These are phyloP conservation scores for Botrytis aclada DNA, from an alignment of 2,329 filamentous ascomycete genomes.

Conservation along the genomic window DNA sequence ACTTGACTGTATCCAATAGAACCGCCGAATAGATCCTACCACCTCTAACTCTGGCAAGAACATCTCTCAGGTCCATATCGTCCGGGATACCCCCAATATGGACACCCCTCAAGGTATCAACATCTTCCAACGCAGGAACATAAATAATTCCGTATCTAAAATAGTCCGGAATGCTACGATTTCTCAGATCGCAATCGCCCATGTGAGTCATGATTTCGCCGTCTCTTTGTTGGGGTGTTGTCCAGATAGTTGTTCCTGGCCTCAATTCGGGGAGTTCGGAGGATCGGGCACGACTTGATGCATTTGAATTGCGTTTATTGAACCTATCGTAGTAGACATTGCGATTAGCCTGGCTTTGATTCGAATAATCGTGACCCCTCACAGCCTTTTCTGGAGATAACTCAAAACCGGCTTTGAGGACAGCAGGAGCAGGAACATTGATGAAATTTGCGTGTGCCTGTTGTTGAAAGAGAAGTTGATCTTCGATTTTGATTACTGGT, in stretches of 20 bases:
- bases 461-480: constrained; percentile 13
- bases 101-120: constrained; percentile 28
- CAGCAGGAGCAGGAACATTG: constrained; percentile 23
- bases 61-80: constrained; percentile 27
- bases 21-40: constrained; percentile 27
- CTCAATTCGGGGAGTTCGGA: neutral
- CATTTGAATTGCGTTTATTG: neutral
- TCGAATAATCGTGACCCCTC: constrained; percentile 26
- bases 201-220: neutral
- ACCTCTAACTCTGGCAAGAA: constrained; percentile 30
- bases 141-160: constrained; percentile 32
- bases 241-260: neutral
- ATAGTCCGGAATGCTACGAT: constrained; percentile 23
- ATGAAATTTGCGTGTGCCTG: constrained; percentile 22
- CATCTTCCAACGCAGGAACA: constrained; percentile 23
- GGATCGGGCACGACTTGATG: neutral
- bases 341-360: neutral
- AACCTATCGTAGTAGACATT: neutral
- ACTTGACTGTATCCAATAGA: constrained; percentile 20
- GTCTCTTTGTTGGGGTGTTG: constrained; percentile 2
- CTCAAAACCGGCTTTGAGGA: constrained; percentile 29
- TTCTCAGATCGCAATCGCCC: neutral
- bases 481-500: neutral
- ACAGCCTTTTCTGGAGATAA: constrained; percentile 14
- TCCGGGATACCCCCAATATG: constrained; percentile 28